These are phyloP conservation scores for Aspergillus sclerotiicarbonarius DNA, from an alignment of 495 filamentous ascomycete genomes.

Conservation along the genomic window DNA sequence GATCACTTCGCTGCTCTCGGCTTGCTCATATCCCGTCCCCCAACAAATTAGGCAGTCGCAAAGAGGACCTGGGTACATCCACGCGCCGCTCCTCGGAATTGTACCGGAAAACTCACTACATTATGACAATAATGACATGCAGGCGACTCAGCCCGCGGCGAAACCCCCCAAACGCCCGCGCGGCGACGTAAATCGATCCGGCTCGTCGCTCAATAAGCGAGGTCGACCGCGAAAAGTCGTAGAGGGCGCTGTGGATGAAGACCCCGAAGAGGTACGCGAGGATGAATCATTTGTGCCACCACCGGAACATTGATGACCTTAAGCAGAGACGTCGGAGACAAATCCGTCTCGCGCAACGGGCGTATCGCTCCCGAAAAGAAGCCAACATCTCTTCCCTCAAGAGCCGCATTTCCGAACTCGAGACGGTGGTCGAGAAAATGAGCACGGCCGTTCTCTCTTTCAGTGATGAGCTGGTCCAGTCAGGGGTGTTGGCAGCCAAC, in stretches of 20 bases:
- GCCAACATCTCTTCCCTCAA: slow-evolving; percentile 73
- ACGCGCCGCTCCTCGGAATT: not conserved
- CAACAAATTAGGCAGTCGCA: slow-evolving; percentile 1
- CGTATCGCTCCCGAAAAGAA: slow-evolving; percentile 82
- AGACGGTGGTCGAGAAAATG: slow-evolving; percentile 69
- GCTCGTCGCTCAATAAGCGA: slow-evolving; percentile 17
- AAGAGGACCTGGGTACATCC: slow-evolving; percentile 1
- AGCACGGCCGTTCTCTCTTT: slow-evolving; percentile 69
- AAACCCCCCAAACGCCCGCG: slow-evolving; percentile 9
- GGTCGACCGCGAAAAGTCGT: slow-evolving; percentile 19
- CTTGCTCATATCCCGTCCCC: slow-evolving; percentile 27
- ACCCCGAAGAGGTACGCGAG: slow-evolving; percentile 23
- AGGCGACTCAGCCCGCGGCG: not conserved
- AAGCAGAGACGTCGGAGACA: slow-evolving; percentile 77
- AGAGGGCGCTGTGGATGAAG: slow-evolving; percentile 10
- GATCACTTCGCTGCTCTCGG: slow-evolving; percentile 22
- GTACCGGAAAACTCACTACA: not conserved
- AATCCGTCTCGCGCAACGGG: slow-evolving; percentile 80
- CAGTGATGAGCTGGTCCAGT: slow-evolving; percentile 57
- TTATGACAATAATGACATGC: not conserved
- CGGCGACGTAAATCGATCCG: slow-evolving; percentile 4
- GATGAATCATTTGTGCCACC: not conserved
- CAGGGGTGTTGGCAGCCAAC: slow-evolving; percentile 37
- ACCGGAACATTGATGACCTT: not conserved
- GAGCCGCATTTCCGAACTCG: slow-evolving; percentile 61